These are phyloP conservation scores for Pseudohalonectria lignicola DNA, from an alignment of 2,329 filamentous ascomycete species.

Conservation along the genomic window DNA sequence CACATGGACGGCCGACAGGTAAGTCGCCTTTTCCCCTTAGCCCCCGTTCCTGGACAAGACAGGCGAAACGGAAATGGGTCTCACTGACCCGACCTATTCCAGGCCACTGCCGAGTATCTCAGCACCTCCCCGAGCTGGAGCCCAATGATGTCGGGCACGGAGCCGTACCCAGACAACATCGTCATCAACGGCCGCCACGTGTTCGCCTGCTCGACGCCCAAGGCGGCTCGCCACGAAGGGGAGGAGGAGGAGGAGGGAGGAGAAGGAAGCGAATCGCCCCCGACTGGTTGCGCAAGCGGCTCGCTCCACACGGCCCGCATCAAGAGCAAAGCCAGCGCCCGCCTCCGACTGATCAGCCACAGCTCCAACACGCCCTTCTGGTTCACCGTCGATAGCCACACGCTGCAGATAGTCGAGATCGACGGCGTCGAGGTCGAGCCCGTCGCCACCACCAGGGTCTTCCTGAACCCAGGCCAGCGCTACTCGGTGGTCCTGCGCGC, in stretches of 20 bases:
- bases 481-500: slow-evolving; percentile 57
- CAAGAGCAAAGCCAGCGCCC: slow-evolving; percentile 14
- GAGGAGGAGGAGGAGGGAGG: slow-evolving; percentile 9
- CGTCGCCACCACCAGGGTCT: slow-evolving; percentile 45
- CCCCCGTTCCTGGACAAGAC: no score
- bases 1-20: slow-evolving; percentile 36
- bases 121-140: slow-evolving; percentile 24
- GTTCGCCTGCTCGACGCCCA: slow-evolving; percentile 5
- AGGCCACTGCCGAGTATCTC: slow-evolving; percentile 23
- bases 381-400: slow-evolving; percentile 26
- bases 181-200: slow-evolving; percentile 6
- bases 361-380: slow-evolving; percentile 25
- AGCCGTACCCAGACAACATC: slow-evolving; percentile 6
- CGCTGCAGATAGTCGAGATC: slow-evolving; percentile 24
- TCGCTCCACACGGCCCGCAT: slow-evolving; percentile 19
- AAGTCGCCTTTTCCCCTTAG: no score
- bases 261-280: no score
- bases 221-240: slow-evolving; percentile 12
- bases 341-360: slow-evolving; percentile 27
- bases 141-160: slow-evolving; percentile 18
- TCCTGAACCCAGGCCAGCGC: slow-evolving; percentile 59
- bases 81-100: no score
- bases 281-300: slow-evolving; percentile 17
- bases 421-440: slow-evolving; percentile 27
- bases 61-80: no score